These are phyloP conservation scores for Pholiota microspora DNA, from an alignment of 768 basidiomycete genomes.

Conservation along the genomic window DNA sequence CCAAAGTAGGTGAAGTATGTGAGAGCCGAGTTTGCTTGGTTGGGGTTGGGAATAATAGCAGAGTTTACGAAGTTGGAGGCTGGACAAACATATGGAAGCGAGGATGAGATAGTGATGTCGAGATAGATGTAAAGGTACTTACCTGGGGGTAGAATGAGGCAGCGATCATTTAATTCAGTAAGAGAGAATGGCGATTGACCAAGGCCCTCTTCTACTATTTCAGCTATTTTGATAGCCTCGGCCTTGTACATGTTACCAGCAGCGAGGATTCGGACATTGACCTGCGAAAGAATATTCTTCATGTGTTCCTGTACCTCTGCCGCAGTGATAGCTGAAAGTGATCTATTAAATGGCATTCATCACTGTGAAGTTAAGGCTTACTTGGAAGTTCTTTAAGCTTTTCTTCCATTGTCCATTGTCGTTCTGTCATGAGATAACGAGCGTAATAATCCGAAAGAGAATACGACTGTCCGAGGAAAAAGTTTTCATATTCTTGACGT, in stretches of 20 bases:
- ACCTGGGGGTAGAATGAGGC: slow-evolving; percentile 74
- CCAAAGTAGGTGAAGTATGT: slow-evolving; percentile 87
- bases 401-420: slow-evolving; percentile 76
- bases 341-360: background rate
- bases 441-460: slow-evolving; percentile 74
- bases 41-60: slow-evolving; percentile 69
- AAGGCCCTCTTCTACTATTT: slow-evolving; percentile 69
- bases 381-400: slow-evolving; percentile 71
- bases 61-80: slow-evolving; percentile 72
- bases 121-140: slow-evolving; percentile 3
- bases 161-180: slow-evolving; percentile 51
- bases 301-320: slow-evolving; percentile 70
- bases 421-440: slow-evolving; percentile 67
- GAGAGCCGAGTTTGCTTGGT: slow-evolving; percentile 84
- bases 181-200: slow-evolving; percentile 50
- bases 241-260: slow-evolving; percentile 85
- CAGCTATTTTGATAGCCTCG: slow-evolving; percentile 73
- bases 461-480: slow-evolving; percentile 83
- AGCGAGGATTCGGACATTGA: slow-evolving; percentile 72
- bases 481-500: slow-evolving; percentile 80
- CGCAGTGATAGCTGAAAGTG: slow-evolving; percentile 59
- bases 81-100: slow-evolving; percentile 28
- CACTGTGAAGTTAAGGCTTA: slow-evolving; percentile 34
- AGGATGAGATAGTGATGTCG: background rate
- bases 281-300: slow-evolving; percentile 53